phyloP scores from a whole-genome alignment of 2,329 filamentous ascomycete genomes.

The Fusarium sp. region DNA sequence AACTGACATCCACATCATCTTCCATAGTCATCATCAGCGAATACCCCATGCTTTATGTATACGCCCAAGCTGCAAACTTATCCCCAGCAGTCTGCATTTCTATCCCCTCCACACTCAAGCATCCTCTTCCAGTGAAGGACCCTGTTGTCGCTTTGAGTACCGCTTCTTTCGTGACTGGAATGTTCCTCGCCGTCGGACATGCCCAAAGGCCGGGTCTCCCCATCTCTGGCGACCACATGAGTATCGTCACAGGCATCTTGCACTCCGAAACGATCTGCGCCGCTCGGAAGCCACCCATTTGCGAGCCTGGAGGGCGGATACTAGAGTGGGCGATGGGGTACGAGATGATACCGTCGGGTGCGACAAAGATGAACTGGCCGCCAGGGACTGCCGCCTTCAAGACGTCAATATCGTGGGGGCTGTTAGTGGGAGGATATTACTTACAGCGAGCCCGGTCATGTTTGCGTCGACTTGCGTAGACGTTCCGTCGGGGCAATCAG shows the following conservation, averaged over 20 bases:
- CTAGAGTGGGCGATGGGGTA: conserved; percentile 70
- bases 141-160: conserved; percentile 47
- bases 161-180: conserved; percentile 34
- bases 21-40: neutral
- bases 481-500: conserved; percentile 47
- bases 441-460: conserved; percentile 50
- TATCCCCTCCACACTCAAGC: conserved; percentile 53
- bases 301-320: conserved; percentile 64
- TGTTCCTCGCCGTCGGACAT: conserved; percentile 36
- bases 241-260: conserved; percentile 36
- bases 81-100: conserved; percentile 46
- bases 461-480: conserved; percentile 48
- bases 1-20: neutral
- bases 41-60: conserved; percentile 47
- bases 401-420: neutral
- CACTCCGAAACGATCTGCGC: conserved; percentile 48
- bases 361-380: conserved; percentile 72
- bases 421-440: rapidly evolving
- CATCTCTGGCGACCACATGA: conserved; percentile 45
- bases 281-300: conserved; percentile 62
- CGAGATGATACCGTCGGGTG: conserved; percentile 64
- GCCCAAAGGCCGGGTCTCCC: conserved; percentile 48
- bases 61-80: conserved; percentile 56
- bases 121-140: conserved; percentile 48
- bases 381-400: conserved; percentile 69